phyloP scores from a whole-genome alignment of 768 basidiomycete species.

The Boletus sensibilis region DNA sequence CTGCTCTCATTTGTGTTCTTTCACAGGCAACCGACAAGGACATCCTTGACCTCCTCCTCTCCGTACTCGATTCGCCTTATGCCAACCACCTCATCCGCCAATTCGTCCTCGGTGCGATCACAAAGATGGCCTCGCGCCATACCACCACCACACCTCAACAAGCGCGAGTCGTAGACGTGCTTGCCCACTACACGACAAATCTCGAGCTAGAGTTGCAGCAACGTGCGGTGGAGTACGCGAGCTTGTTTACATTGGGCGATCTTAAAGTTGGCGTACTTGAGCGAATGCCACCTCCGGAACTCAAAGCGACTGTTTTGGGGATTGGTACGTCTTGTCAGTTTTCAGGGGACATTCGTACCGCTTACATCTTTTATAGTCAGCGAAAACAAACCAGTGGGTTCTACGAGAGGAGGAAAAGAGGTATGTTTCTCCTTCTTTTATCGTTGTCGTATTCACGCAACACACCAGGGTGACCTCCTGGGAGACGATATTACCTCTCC shows the following conservation, averaged over 20 bases:
- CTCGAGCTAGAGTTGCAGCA: conserved; percentile 96
- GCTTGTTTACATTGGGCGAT: conserved; percentile 76
- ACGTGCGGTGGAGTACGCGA: conserved; percentile 92
- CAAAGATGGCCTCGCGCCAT: conserved; percentile 84
- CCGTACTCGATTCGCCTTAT: conserved; percentile 91
- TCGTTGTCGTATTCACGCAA: not conserved
- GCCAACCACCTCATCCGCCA: conserved; percentile 88
- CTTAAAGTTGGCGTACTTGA: conserved; percentile 84
- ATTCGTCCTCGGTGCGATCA: conserved; percentile 85
- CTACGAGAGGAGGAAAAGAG: conserved; percentile 75
- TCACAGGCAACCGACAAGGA: conserved; percentile 75
- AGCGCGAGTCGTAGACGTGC: conserved; percentile 72
- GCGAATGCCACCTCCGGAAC: conserved; percentile 97
- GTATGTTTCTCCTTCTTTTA: conserved; percentile 36
- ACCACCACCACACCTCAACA: conserved; percentile 67
- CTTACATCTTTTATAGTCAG: conserved; percentile 56
- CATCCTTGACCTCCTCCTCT: conserved; percentile 80
- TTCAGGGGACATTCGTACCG: not conserved
- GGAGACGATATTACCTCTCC: conserved; percentile 67
- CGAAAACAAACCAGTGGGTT: conserved; percentile 95
- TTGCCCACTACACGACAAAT: conserved; percentile 81
- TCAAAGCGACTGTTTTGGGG: conserved; percentile 96
- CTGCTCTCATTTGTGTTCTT: not conserved
- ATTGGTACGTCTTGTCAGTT: conserved; percentile 53
- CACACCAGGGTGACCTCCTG: conserved; percentile 63